phyloP scores from a whole-genome alignment of 805 yeast genomes.

The Starmerella asiatica region DNA sequence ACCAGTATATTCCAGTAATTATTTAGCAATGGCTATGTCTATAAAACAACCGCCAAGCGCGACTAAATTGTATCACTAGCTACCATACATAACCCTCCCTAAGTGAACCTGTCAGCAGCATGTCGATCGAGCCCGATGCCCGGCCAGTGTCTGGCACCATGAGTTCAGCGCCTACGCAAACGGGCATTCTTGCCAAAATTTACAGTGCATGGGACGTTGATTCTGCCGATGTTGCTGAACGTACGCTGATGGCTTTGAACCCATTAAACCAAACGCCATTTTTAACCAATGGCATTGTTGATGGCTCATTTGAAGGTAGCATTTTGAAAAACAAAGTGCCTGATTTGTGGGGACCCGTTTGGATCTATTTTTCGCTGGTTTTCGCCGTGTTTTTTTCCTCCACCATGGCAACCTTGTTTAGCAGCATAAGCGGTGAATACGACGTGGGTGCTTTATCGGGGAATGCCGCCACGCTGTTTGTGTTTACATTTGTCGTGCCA shows the following conservation, averaged over 20 bases:
- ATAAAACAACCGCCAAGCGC: too few relatives aligned
- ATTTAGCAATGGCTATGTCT: too few relatives aligned
- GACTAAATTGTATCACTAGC: too few relatives aligned
- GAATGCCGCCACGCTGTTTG: constrained; percentile 59
- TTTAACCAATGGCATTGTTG: constrained; percentile 20
- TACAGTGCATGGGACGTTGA: constrained; percentile 43
- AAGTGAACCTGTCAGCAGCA: too few relatives aligned
- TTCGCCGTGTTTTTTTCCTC: constrained; percentile 62
- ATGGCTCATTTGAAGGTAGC: constrained; percentile 18
- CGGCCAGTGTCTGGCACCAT: not conserved
- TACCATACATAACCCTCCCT: too few relatives aligned
- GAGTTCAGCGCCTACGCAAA: not conserved
- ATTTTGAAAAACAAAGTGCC: constrained; percentile 33
- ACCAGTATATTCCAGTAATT: too few relatives aligned
- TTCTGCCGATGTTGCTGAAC: constrained; percentile 44
- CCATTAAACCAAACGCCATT: constrained; percentile 30
- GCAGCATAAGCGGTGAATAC: constrained; percentile 43
- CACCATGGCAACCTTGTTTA: constrained; percentile 52
- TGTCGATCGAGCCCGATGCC: constrained; percentile 15
- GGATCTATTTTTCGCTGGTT: constrained; percentile 79
- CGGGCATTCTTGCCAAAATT: constrained; percentile 4
- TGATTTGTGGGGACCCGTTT: constrained; percentile 77
- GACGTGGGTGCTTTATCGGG: constrained; percentile 49
- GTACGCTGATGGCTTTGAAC: constrained; percentile 44
- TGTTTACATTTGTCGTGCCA: constrained; percentile 62